phyloP scores from a whole-genome alignment of 2,329 filamentous ascomycete species.

The Clarireedia monteithiana region DNA sequence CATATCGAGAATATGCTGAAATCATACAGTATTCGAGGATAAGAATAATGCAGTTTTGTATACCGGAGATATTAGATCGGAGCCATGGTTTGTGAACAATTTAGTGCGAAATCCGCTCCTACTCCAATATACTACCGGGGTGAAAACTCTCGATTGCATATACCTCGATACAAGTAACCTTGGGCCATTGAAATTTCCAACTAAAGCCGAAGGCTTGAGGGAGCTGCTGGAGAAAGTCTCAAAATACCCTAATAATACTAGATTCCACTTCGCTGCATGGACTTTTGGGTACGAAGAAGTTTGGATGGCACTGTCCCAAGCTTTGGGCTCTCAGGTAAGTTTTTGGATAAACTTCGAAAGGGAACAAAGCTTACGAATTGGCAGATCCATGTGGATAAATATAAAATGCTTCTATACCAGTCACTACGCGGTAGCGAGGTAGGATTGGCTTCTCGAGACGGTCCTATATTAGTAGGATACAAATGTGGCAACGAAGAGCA shows the following conservation, averaged over 20 bases:
- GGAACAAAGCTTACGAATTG: too few species aligned
- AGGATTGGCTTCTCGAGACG: slow-evolving; percentile 44
- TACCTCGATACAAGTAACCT: slow-evolving; percentile 84
- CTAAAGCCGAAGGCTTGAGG: slow-evolving; percentile 65
- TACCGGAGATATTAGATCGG: slow-evolving; percentile 80
- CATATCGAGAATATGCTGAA: slow-evolving; percentile 2
- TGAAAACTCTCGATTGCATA: slow-evolving; percentile 66
- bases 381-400: slow-evolving; percentile 74
- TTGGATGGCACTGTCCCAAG: slow-evolving; percentile 71
- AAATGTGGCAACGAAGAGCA: slow-evolving; percentile 64
- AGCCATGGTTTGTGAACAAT: slow-evolving; percentile 76
- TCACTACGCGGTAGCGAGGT: slow-evolving; percentile 42
- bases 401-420: slow-evolving; percentile 67
- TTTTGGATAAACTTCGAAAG: too few species aligned
- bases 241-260: slow-evolving; percentile 61
- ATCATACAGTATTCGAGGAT: slow-evolving; percentile 58
- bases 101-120: slow-evolving; percentile 64
- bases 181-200: slow-evolving; percentile 40
- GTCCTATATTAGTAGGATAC: slow-evolving; percentile 63
- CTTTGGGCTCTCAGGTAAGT: slow-evolving; percentile 54
- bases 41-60: slow-evolving; percentile 68
- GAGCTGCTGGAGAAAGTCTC: slow-evolving; percentile 65
- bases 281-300: slow-evolving; percentile 93
- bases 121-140: slow-evolving; percentile 62
- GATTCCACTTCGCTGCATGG: slow-evolving; percentile 83